Evolutionary conservation across 306 rosid genomes (phyloP).

Genomic region (Sesbania bispinosa): DNA sequence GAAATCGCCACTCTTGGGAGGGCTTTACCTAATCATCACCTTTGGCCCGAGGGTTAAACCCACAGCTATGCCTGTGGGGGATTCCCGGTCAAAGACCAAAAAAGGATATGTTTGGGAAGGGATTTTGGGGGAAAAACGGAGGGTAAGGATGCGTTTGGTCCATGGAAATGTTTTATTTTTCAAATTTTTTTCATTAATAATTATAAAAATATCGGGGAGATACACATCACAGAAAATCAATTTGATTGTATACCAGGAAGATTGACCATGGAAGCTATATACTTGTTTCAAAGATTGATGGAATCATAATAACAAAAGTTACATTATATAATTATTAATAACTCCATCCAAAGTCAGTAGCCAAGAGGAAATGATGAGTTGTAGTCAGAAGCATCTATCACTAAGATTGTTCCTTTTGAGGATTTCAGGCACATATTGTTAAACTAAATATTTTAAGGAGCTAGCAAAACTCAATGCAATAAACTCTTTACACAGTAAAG

Average conservation of each 20-base stretch:
- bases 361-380: not conserved
- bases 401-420: not conserved
- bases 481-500: not conserved
- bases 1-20: too few species aligned
- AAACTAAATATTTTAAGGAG: not conserved
- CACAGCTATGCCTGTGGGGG: too few species aligned
- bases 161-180: too few species aligned
- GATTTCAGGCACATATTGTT: not conserved
- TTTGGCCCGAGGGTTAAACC: too few species aligned
- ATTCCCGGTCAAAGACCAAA: too few species aligned
- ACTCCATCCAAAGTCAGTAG: not conserved
- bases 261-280: too few species aligned
- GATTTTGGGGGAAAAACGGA: not conserved
- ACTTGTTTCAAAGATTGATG: too few species aligned
- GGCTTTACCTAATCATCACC: too few species aligned
- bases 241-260: too few species aligned
- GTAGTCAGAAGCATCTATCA: not conserved
- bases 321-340: not conserved
- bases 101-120: too few species aligned
- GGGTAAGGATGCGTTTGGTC: not conserved
- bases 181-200: not conserved
- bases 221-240: too few species aligned
- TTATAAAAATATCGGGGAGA: too few species aligned
- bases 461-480: not conserved
- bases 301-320: not conserved